Base-by-base conservation (phyloP, 768 basidiomycete species). In the Russula abietina region DNA sequence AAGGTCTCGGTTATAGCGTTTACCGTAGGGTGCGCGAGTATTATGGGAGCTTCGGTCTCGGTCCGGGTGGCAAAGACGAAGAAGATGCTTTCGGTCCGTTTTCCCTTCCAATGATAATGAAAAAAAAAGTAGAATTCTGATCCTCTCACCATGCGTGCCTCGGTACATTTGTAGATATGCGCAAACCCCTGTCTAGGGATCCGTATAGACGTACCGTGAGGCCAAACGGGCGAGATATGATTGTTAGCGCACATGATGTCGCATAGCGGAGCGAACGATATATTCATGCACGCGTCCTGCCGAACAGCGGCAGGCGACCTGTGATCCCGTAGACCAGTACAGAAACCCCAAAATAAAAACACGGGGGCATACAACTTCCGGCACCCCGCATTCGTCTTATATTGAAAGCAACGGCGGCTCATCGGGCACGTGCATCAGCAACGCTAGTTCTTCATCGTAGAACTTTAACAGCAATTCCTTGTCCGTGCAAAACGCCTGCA, bases 11-110 rank as follows among this genome's bases (percentile, higher is more conserved):
- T 12, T 99, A 99, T 69, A 92, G 89, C 70, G 93, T 98, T 14
- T 98, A 89, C 74, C 78, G 93, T 30, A 76, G 93, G 65, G 95
- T 99, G 55, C 81, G 86, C 64, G 93, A 93, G 73, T 99, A 94
- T 76, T 94, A 94, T 73, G 86, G 87, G 19, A 83, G 77, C 65
- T 73, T 91, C n/a, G 88, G 88, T 2, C 70, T 82, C 54, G 92
- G 91, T 24, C 86, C 84, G 67, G 85, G 84, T n/a, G 86, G 84
- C 14, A 80, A 83, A 71, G 88, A 91, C 63, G 89, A 94, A 69
- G 92, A 94, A 69, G 91, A 95, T 72, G 93, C 91, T 43, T 95
- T 90, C 73, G 93, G 93, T 93, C 73, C 62, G 87, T 82, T 2
- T n/a, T 7, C 17, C 36, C 30, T 10, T n/a, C n/a, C n/a, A n/a